phyloP scores from a whole-genome alignment of 805 yeast genomes.

The Kuraishia capsulata region DNA sequence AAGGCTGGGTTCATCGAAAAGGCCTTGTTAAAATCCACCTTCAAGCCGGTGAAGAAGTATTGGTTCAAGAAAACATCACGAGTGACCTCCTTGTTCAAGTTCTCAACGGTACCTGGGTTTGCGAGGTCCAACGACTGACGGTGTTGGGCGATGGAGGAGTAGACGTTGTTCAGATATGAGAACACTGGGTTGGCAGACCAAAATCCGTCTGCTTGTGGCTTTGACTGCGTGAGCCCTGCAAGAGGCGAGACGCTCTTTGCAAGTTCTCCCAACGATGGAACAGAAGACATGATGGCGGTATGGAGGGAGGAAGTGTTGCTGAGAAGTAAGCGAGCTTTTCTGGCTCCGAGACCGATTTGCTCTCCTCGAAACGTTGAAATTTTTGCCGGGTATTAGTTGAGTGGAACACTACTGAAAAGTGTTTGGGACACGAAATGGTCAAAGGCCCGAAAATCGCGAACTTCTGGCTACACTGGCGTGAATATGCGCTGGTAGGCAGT shows the following conservation, averaged over 20 bases:
- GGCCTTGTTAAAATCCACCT: constrained; percentile 93
- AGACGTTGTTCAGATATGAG: constrained; percentile 68
- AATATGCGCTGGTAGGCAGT: too few species aligned
- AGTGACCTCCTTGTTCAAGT: constrained; percentile 85
- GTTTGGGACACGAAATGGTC: too few species aligned
- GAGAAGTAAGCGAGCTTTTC: background rate
- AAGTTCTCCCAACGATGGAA: constrained; percentile 44
- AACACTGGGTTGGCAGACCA: constrained; percentile 83
- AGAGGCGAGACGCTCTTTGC: constrained; percentile 49
- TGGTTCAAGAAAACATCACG: constrained; percentile 88
- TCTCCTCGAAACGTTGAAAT: too few species aligned
- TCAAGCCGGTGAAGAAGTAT: constrained; percentile 87
- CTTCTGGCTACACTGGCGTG: too few species aligned
- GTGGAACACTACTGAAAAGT: too few species aligned
- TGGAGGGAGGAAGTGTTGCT: constrained; percentile 7
- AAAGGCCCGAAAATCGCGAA: too few species aligned
- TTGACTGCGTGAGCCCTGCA: constrained; percentile 45
- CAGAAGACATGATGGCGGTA: background rate
- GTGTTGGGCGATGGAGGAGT: constrained; percentile 63
- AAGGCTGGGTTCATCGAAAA: constrained; percentile 88
- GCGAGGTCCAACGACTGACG: constrained; percentile 73
- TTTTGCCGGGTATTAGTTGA: too few species aligned
- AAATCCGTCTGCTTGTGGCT: constrained; percentile 46
- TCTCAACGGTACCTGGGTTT: constrained; percentile 94
- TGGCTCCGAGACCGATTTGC: too few species aligned